These are phyloP conservation scores for Adansonia rubrostipa DNA, from an alignment of 441 rosid species.

Conservation along the genomic window DNA sequence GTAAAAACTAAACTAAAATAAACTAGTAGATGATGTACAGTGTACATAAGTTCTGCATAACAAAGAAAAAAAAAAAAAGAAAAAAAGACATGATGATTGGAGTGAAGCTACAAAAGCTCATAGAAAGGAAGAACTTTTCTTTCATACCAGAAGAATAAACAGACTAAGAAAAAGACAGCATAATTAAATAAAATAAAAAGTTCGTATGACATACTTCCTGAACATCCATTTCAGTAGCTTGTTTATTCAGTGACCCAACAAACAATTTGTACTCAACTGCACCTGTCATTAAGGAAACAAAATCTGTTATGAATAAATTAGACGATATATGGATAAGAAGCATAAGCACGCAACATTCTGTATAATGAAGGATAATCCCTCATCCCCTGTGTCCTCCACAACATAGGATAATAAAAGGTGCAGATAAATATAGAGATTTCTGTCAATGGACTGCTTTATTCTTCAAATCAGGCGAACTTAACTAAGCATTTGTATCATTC, in stretches of 20 bases:
- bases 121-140: slow-evolving; percentile 7
- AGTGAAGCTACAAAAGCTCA: background rate
- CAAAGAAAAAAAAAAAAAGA: background rate
- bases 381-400: background rate
- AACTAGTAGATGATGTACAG: slow-evolving; percentile 16
- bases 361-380: slow-evolving; percentile 9
- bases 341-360: background rate
- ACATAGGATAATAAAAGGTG: slow-evolving; percentile 1
- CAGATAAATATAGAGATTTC: background rate
- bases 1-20: background rate
- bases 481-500: background rate
- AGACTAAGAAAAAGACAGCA: slow-evolving; percentile 19
- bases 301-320: slow-evolving; percentile 27
- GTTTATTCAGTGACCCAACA: slow-evolving; percentile 94
- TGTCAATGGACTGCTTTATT: background rate
- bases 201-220: slow-evolving; percentile 70
- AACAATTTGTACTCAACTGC: slow-evolving; percentile 94
- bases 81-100: background rate
- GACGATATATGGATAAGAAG: slow-evolving; percentile 23
- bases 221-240: slow-evolving; percentile 92
- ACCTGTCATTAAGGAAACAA: slow-evolving; percentile 50
- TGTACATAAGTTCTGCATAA: slow-evolving; percentile 1
- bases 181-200: slow-evolving; percentile 19
- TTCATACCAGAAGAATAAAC: background rate
- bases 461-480: background rate